These are phyloP conservation scores for Fistulifera pelliculosa DNA, from an alignment of 108 stramenopile species.

Conservation along the genomic window DNA sequence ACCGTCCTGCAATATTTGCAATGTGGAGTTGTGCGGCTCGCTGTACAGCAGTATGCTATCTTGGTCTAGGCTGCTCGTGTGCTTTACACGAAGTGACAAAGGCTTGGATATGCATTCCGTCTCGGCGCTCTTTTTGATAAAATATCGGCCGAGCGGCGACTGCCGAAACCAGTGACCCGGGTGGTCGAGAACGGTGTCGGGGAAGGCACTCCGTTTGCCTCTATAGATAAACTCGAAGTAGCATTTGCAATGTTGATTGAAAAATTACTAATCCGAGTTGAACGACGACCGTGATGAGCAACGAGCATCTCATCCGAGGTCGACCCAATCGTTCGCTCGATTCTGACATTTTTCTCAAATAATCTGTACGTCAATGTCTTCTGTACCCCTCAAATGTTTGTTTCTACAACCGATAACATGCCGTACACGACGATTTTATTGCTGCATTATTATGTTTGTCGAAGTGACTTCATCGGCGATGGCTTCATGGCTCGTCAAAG, in stretches of 20 bases:
- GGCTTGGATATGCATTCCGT: not conserved
- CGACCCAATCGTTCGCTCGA: no score
- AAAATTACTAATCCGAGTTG: not conserved
- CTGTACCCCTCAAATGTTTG: not conserved
- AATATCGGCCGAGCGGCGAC: not conserved
- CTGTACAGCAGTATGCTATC: not conserved
- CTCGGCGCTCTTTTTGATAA: not conserved
- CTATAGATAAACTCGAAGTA: not conserved
- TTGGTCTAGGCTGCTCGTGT: not conserved
- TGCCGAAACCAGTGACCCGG: constrained; percentile 2
- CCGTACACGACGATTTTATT: not conserved
- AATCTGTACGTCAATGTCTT: no score
- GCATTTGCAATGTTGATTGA: not conserved
- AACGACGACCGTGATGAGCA: not conserved
- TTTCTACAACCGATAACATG: not conserved
- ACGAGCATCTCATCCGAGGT: not conserved
- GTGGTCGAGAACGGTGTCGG: not conserved
- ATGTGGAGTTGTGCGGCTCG: not conserved
- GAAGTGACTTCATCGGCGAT: no score
- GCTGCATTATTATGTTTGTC: no score
- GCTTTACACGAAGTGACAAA: not conserved
- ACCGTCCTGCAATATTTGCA: not conserved
- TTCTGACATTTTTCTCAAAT: no score
- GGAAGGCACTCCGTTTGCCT: not conserved
- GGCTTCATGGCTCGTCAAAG: no score